phyloP scores from a whole-genome alignment of 768 basidiomycete species.

The Cystofilobasidium capitatum region DNA sequence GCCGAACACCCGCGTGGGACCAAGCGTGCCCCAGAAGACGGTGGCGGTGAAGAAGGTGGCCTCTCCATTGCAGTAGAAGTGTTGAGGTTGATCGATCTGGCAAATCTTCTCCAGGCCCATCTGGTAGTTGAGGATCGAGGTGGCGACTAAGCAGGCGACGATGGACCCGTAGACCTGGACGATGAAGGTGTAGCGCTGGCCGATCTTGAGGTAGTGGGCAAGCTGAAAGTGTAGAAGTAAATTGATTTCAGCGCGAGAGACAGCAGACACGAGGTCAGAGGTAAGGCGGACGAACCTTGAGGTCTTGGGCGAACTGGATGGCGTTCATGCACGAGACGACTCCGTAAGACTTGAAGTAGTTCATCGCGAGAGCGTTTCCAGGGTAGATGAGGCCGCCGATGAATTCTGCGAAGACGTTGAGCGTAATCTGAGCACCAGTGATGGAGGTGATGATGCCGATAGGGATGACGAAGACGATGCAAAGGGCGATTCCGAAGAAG shows the following conservation, averaged over 20 bases:
- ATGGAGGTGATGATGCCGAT: slow-evolving; percentile 71
- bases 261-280: too few species aligned
- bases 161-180: slow-evolving; percentile 27
- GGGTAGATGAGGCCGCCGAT: slow-evolving; percentile 40
- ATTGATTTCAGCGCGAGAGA: too few species aligned
- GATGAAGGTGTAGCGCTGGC: slow-evolving; percentile 66
- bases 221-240: too few species aligned
- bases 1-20: slow-evolving; percentile 41
- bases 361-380: slow-evolving; percentile 37
- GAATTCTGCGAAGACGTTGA: slow-evolving; percentile 39
- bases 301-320: slow-evolving; percentile 57
- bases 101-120: slow-evolving; percentile 47
- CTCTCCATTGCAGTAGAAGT: slow-evolving; percentile 26
- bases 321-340: slow-evolving; percentile 42
- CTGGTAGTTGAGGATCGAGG: slow-evolving; percentile 29
- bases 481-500: slow-evolving; percentile 46
- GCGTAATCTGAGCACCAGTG: slow-evolving; percentile 31
- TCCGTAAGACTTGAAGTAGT: slow-evolving; percentile 28
- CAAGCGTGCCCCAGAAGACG: slow-evolving; percentile 41
- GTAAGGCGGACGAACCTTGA: slow-evolving; percentile 50
- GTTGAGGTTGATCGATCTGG: slow-evolving; percentile 35
- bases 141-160: slow-evolving; percentile 40
- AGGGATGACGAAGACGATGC: slow-evolving; percentile 53
- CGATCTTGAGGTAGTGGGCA: too few species aligned
- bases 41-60: slow-evolving; percentile 44